phyloP scores from a whole-genome alignment of 2,329 filamentous ascomycete genomes.

The Fusarium tanahbumbuense region DNA sequence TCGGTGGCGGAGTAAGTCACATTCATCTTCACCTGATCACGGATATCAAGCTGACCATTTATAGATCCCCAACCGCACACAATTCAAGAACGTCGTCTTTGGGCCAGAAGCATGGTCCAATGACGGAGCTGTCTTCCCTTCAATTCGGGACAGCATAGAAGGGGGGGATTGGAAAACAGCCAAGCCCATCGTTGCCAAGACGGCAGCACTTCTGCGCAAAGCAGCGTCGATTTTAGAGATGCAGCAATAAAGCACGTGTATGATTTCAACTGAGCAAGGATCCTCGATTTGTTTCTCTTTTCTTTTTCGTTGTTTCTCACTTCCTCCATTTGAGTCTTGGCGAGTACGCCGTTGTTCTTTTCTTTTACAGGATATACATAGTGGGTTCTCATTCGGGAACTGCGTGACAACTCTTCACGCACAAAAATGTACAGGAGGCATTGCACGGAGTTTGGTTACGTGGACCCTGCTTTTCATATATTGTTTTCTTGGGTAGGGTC shows the following conservation, averaged over 20 bases:
- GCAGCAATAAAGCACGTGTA: conserved; percentile 33
- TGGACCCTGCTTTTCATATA: conserved; percentile 38
- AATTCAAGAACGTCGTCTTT: conserved; percentile 94
- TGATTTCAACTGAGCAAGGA: conserved; percentile 29
- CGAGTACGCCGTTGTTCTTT: conserved; percentile 31
- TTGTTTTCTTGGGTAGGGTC: conserved; percentile 36
- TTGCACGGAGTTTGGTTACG: conserved; percentile 51
- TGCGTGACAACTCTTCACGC: conserved; percentile 35
- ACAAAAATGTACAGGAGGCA: conserved; percentile 48
- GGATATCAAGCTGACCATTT: conserved; percentile 23
- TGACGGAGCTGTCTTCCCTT: conserved; percentile 64
- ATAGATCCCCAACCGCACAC: conserved; percentile 85
- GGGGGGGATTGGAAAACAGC: conserved; percentile 76
- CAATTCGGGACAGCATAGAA: conserved; percentile 84
- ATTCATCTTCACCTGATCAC: neutral
- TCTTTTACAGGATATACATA: conserved; percentile 36
- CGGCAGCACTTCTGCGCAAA: conserved; percentile 72
- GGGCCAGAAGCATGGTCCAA: conserved; percentile 81
- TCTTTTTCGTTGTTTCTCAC: conserved; percentile 14
- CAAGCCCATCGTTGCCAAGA: conserved; percentile 75
- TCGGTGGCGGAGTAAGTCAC: conserved; percentile 77
- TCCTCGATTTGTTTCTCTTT: conserved; percentile 13
- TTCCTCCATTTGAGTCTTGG: conserved; percentile 26
- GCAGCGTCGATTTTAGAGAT: conserved; percentile 61
- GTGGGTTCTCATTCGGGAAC: conserved; percentile 24